These are phyloP conservation scores for Pythium aphanidermatum DNA, from an alignment of 352 stramenopile genomes.

Conservation along the genomic window DNA sequence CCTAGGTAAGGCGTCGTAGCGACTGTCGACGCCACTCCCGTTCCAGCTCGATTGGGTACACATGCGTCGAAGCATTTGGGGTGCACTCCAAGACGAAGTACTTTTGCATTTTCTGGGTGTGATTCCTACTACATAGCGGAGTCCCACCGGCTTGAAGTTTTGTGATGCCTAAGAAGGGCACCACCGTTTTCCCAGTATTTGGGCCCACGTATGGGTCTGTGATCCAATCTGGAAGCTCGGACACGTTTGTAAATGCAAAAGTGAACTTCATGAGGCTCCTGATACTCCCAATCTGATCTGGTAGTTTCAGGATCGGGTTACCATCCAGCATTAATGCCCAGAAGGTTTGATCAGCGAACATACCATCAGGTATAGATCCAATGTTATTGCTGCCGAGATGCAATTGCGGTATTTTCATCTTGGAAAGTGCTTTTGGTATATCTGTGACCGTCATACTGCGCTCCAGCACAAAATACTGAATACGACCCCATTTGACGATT, in stretches of 20 bases:
- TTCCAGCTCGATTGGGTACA: constrained; percentile 4
- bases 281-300: not conserved
- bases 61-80: too few species aligned
- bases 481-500: not conserved
- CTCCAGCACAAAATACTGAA: constrained; percentile 15
- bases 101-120: not conserved
- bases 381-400: constrained; percentile 9
- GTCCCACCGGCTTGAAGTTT: constrained; percentile 1
- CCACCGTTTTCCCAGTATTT: not conserved
- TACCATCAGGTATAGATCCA: not conserved
- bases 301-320: constrained; percentile 2
- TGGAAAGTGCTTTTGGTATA: constrained; percentile 1
- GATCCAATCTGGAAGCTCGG: not conserved
- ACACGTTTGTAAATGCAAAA: not conserved
- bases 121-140: constrained; percentile 7
- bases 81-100: too few species aligned
- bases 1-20: not conserved
- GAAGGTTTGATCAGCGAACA: constrained; percentile 1
- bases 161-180: constrained; percentile 1
- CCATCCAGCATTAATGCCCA: constrained; percentile 6
- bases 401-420: constrained; percentile 8
- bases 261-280: not conserved
- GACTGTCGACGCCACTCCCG: constrained; percentile 6
- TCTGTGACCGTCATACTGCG: not conserved
- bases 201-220: not conserved